These are phyloP conservation scores for Chytriomyces confervae DNA, from an alignment of 192 early-diverging fungal species.

Conservation along the genomic window DNA sequence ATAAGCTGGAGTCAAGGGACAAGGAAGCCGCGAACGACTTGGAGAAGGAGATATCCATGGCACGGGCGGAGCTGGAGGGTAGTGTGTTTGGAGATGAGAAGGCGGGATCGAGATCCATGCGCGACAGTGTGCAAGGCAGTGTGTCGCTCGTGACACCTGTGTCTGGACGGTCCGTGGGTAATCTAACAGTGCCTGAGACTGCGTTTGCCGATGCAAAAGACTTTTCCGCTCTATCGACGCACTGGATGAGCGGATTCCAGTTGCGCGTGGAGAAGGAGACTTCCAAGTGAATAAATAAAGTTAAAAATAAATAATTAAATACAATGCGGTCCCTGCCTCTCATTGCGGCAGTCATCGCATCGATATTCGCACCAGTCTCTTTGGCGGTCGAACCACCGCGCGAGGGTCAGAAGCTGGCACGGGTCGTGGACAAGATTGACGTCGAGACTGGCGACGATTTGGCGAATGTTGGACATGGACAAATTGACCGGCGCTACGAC, in stretches of 20 bases:
- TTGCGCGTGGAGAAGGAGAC: not conserved
- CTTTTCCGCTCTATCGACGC: not conserved
- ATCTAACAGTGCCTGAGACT: not conserved
- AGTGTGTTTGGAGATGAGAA: not conserved
- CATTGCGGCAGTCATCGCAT: not conserved
- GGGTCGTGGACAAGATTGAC: not conserved
- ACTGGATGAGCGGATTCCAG: not conserved
- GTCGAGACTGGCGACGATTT: not conserved
- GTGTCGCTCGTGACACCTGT: not conserved
- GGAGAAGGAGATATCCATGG: not conserved
- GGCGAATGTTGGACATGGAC: slow-evolving; percentile 29
- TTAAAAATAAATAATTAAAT: not conserved
- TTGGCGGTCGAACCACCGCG: not conserved
- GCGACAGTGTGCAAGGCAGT: not conserved
- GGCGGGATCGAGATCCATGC: not conserved
- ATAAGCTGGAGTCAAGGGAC: not conserved
- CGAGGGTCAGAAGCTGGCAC: not conserved
- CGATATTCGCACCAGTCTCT: not conserved
- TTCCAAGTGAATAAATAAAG: not conserved
- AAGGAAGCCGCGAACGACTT: not conserved
- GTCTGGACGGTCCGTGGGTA: not conserved
- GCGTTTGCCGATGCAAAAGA: not conserved
- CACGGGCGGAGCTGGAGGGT: not conserved
- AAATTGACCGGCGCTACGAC: slow-evolving; percentile 40
- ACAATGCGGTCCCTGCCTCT: not conserved